Percentiles rank a stretch among this genome's conserved stretches.
Conservation (phyloP, 2,329 filamentous ascomycete genomes). For the Monilinia polystroma region DNA sequence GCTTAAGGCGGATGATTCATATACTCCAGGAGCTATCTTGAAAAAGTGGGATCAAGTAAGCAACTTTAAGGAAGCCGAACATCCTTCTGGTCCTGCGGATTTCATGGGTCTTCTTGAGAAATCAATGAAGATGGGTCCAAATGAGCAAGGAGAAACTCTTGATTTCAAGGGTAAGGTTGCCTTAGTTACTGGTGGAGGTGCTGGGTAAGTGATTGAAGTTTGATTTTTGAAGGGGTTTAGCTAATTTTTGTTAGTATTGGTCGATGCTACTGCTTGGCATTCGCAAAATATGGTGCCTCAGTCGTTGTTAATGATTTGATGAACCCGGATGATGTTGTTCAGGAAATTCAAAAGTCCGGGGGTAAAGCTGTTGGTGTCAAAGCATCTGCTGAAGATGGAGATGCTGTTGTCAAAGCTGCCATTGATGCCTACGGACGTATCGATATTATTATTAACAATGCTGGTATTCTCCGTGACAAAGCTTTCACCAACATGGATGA, state of each 20-base stretch:
- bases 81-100: slow-evolving; percentile 83
- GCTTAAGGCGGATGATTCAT: slow-evolving; percentile 81
- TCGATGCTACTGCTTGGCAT: slow-evolving; percentile 83
- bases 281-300: slow-evolving; percentile 78
- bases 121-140: slow-evolving; percentile 73
- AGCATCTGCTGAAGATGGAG: slow-evolving; percentile 89
- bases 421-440: slow-evolving; percentile 92
- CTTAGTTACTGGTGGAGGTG: slow-evolving; percentile 83
- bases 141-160: slow-evolving; percentile 68
- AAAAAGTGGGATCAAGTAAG: slow-evolving; percentile 86
- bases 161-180: slow-evolving; percentile 84
- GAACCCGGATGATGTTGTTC: slow-evolving; percentile 85
- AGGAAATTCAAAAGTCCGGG: slow-evolving; percentile 86
- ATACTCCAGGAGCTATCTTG: slow-evolving; percentile 84
- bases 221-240: not conserved
- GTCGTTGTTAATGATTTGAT: slow-evolving; percentile 96
- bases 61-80: slow-evolving; percentile 80
- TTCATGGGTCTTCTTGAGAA: slow-evolving; percentile 84
- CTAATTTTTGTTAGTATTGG: slow-evolving; percentile 61
- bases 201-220: slow-evolving; percentile 53
- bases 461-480: slow-evolving; percentile 96
- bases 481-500: slow-evolving; percentile 98
- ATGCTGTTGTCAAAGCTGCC: slow-evolving; percentile 84
- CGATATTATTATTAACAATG: slow-evolving; percentile 97
- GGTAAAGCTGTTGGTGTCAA: slow-evolving; percentile 92